These are phyloP conservation scores for Cicer arietinum DNA, from an alignment of 306 rosid species.

Conservation along the genomic window DNA sequence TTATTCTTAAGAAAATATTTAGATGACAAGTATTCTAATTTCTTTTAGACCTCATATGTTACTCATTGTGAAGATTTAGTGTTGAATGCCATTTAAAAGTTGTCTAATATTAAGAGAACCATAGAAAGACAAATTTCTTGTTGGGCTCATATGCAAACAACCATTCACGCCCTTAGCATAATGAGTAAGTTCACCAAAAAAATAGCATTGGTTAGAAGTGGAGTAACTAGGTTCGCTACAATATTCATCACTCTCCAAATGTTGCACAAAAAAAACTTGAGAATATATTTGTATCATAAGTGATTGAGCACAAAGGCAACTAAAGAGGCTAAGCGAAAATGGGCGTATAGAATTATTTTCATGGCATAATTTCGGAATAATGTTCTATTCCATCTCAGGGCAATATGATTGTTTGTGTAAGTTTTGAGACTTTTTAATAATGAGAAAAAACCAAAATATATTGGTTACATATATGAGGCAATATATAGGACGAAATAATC, in stretches of 20 bases:
- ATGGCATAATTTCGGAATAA: background rate
- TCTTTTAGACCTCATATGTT: no score
- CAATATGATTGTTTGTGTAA: background rate
- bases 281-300: background rate
- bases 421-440: background rate
- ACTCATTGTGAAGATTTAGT: no score
- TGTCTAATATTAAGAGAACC: no score
- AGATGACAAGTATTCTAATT: no score
- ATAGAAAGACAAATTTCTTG: no score
- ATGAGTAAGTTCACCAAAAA: no score
- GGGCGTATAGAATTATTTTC: background rate
- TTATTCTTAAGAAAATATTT: no score
- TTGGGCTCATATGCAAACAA: no score
- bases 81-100: no score
- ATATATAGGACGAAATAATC: no score
- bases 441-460: background rate
- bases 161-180: no score
- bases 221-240: background rate
- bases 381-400: background rate
- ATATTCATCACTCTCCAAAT: background rate
- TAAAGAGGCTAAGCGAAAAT: background rate
- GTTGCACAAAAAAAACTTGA: background rate
- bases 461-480: no score
- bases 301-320: background rate
- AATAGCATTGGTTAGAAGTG: background rate